Evolutionary conservation across 2,329 filamentous ascomycete species (phyloP), one percentile per base, ranked within the genome.

Genomic region (Cercospora sesami): DNA sequence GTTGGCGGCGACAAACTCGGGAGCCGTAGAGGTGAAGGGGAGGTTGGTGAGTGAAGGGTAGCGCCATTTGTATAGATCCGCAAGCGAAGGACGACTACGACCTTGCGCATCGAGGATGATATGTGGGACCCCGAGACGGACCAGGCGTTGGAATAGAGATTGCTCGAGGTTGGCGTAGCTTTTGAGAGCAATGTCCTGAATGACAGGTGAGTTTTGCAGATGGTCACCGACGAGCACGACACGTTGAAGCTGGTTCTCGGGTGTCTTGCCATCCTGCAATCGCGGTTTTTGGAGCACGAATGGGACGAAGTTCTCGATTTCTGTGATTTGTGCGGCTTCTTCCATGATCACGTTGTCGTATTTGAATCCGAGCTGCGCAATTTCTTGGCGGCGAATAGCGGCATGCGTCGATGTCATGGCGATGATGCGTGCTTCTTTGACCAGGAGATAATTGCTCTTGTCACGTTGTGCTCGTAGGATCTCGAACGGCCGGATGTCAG

Each of bases 331-430:
- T 12, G 95, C 95, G 5, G 95, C 94, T 84, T 99, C 95, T 82
- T 99, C 95, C 91, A 99, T 97, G 63, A 99, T 86, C 12, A 99
- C 91, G 72, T 97, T 99, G 82, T 98, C 94, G 75, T 99, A 99
- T 73, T 93, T 92, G 81, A 99, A 99, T 16, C 94, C 94, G n/a
- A 98, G 86, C 16, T 87, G 86, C 0, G 93, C 91, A 74, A 99
- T 98, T 75, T 98, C 94, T 71, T 92, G 89, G 70, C 94, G 86
- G 69, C 93, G 89, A 86, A 99, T 99, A 1, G 95, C 95, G 4
- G 95, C 96, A 79, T 99, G 95, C 0, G 96, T 99, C 4, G 94
- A 96, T 18, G 95, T 99, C 96, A 99, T 99, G 67, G 95, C 96
- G 72, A 99, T 90, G 70, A 99, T 95, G 39, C 95, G 90, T n/a